Evolutionary conservation across 2,329 filamentous ascomycete genomes (phyloP), one percentile per base, ranked within the genome.

Genomic region (Beauveria asiatica): DNA sequence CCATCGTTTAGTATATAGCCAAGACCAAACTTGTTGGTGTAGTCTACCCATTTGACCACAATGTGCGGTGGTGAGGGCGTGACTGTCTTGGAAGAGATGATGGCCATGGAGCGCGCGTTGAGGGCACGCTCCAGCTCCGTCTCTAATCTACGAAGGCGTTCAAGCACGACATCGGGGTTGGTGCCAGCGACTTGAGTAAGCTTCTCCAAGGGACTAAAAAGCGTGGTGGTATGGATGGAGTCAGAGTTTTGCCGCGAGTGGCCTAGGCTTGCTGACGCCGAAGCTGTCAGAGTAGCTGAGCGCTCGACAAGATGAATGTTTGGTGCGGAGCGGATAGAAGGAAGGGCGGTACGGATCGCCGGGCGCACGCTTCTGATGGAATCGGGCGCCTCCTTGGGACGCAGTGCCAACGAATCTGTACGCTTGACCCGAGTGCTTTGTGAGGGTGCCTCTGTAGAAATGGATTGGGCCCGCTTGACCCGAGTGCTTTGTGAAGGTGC

Each of bases 1-100:
- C 90, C 89, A 65, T 93, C 88, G 63, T 90, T 90, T 58, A 94
- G 77, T 61, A 93, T 90, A 68, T 93, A 94, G 41, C 90, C 90
- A 17, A 94, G 80, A 13, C 90, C 90, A 70, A 92, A 91, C 70
- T 92, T 92, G 73, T 92, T 90, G 62, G 89, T 91, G 72, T 94
- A 94, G 70, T 94, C 90, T 7, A 94, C 90, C 90, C 90, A 94
- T 69, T 92, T 91, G 11, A 87, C 83, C 13, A 87, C 84, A 49
- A 87, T 82, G 69, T 85, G 74, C 69, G 87, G 80, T 69, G 87
- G 72, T 63, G 85, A 69, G 69, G 81, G 75, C 59, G 80, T 71
- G 63, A 79, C 73, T 61, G 80, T 75, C 73, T 83, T 81, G 10
- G 81, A 76, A 0, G 78, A 80, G 53, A 85, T 75, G 58, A 85